These are phyloP conservation scores for Parasitella parasitica DNA, from an alignment of 371 early-diverging fungal species.

Conservation along the genomic window DNA sequence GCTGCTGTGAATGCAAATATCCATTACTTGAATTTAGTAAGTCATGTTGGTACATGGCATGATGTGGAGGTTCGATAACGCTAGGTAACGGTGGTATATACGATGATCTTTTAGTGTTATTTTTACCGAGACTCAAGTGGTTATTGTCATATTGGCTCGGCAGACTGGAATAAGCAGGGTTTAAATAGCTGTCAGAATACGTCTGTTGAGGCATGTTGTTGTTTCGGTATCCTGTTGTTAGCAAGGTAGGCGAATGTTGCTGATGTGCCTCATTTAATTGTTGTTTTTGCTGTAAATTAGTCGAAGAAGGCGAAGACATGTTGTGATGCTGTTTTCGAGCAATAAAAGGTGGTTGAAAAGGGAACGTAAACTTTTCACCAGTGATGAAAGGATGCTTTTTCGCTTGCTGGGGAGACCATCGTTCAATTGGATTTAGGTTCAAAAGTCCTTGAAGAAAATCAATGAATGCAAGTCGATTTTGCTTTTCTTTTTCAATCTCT, in stretches of 20 bases:
- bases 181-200: constrained; percentile 16
- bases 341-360: constrained; percentile 44
- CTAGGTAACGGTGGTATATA: constrained; percentile 33
- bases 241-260: background rate
- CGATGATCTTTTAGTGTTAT: constrained; percentile 13
- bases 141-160: constrained; percentile 28
- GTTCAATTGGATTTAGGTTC: constrained; percentile 87
- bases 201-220: constrained; percentile 11
- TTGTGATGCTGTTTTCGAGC: constrained; percentile 28
- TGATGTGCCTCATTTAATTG: background rate
- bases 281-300: background rate
- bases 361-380: constrained; percentile 67
- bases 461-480: constrained; percentile 69
- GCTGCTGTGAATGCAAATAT: background rate
- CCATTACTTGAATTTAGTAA: background rate
- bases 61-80: constrained; percentile 34
- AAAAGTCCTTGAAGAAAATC: constrained; percentile 91
- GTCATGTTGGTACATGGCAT: constrained; percentile 1
- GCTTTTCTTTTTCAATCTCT: constrained; percentile 83
- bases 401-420: constrained; percentile 97
- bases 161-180: constrained; percentile 35
- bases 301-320: background rate
- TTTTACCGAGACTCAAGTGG: background rate
- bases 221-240: background rate
- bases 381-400: constrained; percentile 94